These are phyloP conservation scores for Acanthamoeba lenticulata DNA, from an alignment of 208 protist genomes.

Conservation along the genomic window DNA sequence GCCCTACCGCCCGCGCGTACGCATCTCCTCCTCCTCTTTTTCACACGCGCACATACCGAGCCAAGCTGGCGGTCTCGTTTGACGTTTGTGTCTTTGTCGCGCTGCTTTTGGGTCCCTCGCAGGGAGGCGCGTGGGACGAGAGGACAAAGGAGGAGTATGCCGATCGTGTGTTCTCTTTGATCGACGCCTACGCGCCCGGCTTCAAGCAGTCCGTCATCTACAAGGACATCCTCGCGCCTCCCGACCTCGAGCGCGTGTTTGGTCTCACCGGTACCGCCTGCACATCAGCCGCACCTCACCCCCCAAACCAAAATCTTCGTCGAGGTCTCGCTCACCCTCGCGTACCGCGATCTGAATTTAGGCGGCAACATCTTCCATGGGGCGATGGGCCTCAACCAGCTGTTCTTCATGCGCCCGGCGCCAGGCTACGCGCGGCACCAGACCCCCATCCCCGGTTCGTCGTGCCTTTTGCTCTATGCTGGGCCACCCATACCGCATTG, in stretches of 20 bases:
- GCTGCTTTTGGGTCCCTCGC: no score
- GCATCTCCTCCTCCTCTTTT: no score
- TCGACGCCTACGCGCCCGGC: constrained; percentile 82
- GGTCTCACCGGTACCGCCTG: constrained; percentile 70
- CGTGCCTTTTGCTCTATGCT: neutral
- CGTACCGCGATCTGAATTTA: no score
- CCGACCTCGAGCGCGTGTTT: constrained; percentile 77
- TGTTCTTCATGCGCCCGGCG: constrained; percentile 75
- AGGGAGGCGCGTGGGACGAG: constrained; percentile 57
- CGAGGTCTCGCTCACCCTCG: no score
- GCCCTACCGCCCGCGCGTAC: constrained; percentile 75
- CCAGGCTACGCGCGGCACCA: constrained; percentile 58
- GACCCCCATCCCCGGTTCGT: constrained; percentile 4
- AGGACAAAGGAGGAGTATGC: constrained; percentile 70
- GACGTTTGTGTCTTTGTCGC: neutral
- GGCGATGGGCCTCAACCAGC: constrained; percentile 78
- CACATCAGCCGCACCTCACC: no score
- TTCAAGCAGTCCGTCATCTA: constrained; percentile 72
- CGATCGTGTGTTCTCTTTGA: constrained; percentile 75
- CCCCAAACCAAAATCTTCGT: no score
- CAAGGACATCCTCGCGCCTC: constrained; percentile 79
- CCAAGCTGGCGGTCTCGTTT: no score
- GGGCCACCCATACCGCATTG: no score
- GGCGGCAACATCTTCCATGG: constrained; percentile 86
- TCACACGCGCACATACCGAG: no score